These are phyloP conservation scores for Zygoascus biomembranicola DNA, from an alignment of 805 yeast species.

Conservation along the genomic window DNA sequence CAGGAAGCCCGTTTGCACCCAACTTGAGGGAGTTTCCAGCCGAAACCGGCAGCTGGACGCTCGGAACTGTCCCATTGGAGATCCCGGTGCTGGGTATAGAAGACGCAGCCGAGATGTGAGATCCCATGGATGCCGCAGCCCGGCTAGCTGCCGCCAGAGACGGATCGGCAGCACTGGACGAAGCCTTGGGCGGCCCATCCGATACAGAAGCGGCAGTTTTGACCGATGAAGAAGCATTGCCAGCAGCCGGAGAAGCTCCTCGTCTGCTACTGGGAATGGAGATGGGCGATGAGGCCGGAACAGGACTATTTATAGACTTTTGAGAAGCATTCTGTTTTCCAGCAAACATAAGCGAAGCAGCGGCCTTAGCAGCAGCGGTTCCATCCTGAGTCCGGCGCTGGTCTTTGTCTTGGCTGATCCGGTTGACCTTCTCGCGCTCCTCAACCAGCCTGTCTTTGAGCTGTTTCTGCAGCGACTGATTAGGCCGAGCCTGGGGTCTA, in stretches of 20 bases:
- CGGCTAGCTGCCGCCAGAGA: neutral
- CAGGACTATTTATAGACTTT: neutral
- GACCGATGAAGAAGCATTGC: neutral
- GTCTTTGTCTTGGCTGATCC: neutral
- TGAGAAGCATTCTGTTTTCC: neutral
- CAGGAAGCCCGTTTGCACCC: neutral
- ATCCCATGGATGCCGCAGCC: slow-evolving; percentile 1
- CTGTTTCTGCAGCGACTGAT: slow-evolving; percentile 2
- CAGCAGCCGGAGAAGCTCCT: neutral
- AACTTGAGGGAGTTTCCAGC: neutral
- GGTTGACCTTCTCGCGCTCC: neutral
- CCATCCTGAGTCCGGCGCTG: neutral
- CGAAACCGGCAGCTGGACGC: too few relatives aligned
- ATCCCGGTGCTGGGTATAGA: too few relatives aligned
- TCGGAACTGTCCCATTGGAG: too few relatives aligned
- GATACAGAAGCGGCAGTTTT: neutral
- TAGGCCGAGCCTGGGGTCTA: neutral
- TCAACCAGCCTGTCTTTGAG: neutral
- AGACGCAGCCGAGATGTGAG: neutral
- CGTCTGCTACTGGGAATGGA: neutral
- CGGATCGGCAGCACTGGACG: too few relatives aligned
- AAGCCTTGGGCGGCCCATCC: too few relatives aligned
- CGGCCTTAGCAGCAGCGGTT: neutral
- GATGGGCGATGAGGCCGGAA: neutral
- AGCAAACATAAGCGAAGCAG: neutral